Percentiles rank a stretch among this genome's conserved stretches.
Evolutionary conservation across 441 rosid genomes (phyloP).

Genomic region (Pelargonium hybrid): DNA sequence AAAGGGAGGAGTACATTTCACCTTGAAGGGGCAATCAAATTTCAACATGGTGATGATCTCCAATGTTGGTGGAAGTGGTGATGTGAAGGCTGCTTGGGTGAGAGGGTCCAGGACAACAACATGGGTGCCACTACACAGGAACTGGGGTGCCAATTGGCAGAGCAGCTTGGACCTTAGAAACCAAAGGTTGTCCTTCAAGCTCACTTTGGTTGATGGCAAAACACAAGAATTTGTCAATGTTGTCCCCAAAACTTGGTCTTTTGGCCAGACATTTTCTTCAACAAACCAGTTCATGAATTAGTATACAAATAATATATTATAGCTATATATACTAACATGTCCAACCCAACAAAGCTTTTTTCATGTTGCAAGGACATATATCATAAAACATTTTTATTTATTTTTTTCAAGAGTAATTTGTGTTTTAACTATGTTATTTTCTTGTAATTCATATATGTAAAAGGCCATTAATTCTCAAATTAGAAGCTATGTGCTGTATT

Average conservation of each 20-base stretch:
- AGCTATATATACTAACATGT: not conserved
- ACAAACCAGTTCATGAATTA: conserved; percentile 34
- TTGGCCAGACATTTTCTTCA: conserved; percentile 72
- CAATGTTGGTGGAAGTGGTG: conserved; percentile 66
- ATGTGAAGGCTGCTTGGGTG: conserved; percentile 49
- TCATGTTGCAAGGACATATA: not conserved
- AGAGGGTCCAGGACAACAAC: conserved; percentile 42
- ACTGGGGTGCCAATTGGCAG: conserved; percentile 82
- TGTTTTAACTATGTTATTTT: too few species aligned
- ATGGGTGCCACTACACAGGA: conserved; percentile 54
- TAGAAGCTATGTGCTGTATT: too few species aligned
- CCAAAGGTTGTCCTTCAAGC: conserved; percentile 50
- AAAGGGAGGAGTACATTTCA: conserved; percentile 70
- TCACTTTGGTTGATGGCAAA: conserved; percentile 44
- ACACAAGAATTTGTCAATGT: conserved; percentile 43
- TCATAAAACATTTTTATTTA: not conserved
- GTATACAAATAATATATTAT: not conserved
- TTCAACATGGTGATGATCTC: conserved; percentile 67
- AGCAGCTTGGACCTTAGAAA: conserved; percentile 41
- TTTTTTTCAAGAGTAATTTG: too few species aligned
- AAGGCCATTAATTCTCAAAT: too few species aligned
- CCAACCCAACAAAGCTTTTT: not conserved
- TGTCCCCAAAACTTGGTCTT: conserved; percentile 53
- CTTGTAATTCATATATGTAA: too few species aligned
- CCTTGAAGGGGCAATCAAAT: conserved; percentile 61